Base-by-base conservation (phyloP, 176 grass and related monocot species). In the Melocanna baccifera region DNA sequence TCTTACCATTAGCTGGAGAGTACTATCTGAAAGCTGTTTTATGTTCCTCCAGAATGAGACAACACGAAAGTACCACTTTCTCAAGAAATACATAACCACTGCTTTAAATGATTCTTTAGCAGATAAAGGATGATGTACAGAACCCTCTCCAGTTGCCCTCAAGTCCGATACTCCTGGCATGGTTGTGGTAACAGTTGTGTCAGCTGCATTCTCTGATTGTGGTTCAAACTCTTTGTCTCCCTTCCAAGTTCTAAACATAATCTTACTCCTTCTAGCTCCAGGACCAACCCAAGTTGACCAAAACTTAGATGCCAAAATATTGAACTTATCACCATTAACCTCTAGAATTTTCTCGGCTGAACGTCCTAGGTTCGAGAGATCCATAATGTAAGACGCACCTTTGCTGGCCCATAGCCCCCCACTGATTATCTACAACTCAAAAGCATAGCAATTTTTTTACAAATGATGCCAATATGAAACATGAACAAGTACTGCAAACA, bases 251-350 rank as follows among this genome's bases (percentile, higher is more conserved):
- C 71, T 90, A 80, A 91, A 94, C 71, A 93, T 87, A 77, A 96
- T 80, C 82, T 99, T 99, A 86, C 96, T 96, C 77, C 83, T 92
- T 56, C 89, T 85, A 89, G 95, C 84, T 83, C 92, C 92, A 25
- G 93, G 90, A 81, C 91, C 91, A 56, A 98, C 82, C 96, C 96
- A 98, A 73, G 89, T 92, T 90, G 90, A 96, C 96, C 93, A 96
- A 85, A 99, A 99, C 53, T 96, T 95, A 39, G 86, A 88, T 61
- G 93, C 92, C 67, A 95, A 88, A 81, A 94, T 85, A 76, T 90
- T 92, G 81, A 94, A 94, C 45, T 87, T 94, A 76, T 94, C 89
- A 78, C 83, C 83, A 84, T 90, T 92, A 71, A 93, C 84, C 78
- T 94, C 96, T 64, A 87, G 62, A 86, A 87, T 85, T 83, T 90